Evolutionary conservation across 1,284 basidiomycete species (phyloP).

Genomic region (Mycosarcoma maydis): DNA sequence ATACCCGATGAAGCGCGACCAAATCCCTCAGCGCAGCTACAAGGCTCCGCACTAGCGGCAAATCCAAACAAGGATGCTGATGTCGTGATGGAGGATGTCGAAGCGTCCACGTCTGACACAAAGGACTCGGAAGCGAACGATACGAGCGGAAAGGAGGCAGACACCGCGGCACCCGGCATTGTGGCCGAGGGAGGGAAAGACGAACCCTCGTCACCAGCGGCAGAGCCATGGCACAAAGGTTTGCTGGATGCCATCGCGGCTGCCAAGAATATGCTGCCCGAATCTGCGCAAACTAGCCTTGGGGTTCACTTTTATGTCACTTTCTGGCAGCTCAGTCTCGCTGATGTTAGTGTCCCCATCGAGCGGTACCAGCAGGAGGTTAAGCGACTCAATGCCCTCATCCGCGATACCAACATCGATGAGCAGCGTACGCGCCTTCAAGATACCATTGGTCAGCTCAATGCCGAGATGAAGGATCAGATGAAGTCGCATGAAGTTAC

Average conservation of each 20-base stretch:
- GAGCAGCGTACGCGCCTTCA: conserved; percentile 58
- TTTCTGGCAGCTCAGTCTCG: conserved; percentile 64
- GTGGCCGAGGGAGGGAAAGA: background rate
- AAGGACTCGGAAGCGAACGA: background rate
- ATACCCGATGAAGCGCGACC: background rate
- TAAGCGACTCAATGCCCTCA: conserved; percentile 46
- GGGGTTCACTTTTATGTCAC: conserved; percentile 63
- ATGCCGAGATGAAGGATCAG: conserved; percentile 78
- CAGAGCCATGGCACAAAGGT: conserved; percentile 54
- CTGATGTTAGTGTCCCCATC: conserved; percentile 64
- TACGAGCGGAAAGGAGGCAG: background rate
- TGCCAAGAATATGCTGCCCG: conserved; percentile 49
- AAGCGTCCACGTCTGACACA: conserved; percentile 1
- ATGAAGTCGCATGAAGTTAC: conserved; percentile 77
- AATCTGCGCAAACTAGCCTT: conserved; percentile 35
- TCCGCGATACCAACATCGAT: conserved; percentile 49
- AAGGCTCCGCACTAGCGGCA: background rate
- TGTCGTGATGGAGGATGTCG: conserved; percentile 34
- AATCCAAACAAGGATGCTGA: conserved; percentile 17
- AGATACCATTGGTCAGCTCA: conserved; percentile 60
- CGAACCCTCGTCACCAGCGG: background rate
- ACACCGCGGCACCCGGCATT: background rate
- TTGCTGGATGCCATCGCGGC: conserved; percentile 51
- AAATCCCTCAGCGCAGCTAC: background rate
- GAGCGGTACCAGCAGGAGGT: conserved; percentile 65